A percentile compares a stretch with the other conserved stretches of the same genome.
Conservation (phyloP, 352 stramenopile genomes). For the Phytophthora hybrid region DNA sequence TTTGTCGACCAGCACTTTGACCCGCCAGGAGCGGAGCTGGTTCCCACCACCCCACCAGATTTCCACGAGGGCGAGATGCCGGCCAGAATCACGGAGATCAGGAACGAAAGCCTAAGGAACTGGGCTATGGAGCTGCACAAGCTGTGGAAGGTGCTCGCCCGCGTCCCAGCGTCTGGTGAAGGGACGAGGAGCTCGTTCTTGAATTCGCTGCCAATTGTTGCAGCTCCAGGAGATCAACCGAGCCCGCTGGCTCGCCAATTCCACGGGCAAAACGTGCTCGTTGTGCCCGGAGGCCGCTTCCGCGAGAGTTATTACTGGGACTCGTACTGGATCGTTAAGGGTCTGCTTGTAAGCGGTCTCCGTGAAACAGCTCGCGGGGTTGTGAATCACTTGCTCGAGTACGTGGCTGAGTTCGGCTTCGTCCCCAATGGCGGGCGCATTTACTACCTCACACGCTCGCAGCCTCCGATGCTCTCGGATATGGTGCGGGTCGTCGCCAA, state of each 20-base stretch:
- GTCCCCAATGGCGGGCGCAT: conserved; percentile 91
- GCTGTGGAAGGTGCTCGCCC: conserved; percentile 77
- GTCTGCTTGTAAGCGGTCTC: conserved; percentile 85
- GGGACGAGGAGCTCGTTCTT: conserved; percentile 32
- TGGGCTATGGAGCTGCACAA: conserved; percentile 81
- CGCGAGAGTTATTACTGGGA: conserved; percentile 95
- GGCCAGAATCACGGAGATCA: conserved; percentile 55
- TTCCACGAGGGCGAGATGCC: conserved; percentile 46
- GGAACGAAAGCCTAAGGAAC: conserved; percentile 45
- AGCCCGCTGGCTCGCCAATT: conserved; percentile 25
- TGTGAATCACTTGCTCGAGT: conserved; percentile 89
- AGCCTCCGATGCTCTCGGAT: conserved; percentile 92
- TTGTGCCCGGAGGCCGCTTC: conserved; percentile 91
- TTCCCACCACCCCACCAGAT: conserved; percentile 47
- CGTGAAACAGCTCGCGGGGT: conserved; percentile 73
- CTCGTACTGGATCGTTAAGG: conserved; percentile 93
- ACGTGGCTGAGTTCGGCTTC: conserved; percentile 86
- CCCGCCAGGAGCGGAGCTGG: conserved; percentile 60
- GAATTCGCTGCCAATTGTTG: conserved; percentile 44
- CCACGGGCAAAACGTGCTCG: conserved; percentile 60
- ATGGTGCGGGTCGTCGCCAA: conserved; percentile 76
- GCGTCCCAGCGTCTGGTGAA: conserved; percentile 35
- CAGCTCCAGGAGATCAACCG: conserved; percentile 12
- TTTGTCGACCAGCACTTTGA: conserved; percentile 80
- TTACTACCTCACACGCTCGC: conserved; percentile 92